Base-by-base conservation (phyloP, 352 stramenopile species). In the Aphanomyces astaci region DNA sequence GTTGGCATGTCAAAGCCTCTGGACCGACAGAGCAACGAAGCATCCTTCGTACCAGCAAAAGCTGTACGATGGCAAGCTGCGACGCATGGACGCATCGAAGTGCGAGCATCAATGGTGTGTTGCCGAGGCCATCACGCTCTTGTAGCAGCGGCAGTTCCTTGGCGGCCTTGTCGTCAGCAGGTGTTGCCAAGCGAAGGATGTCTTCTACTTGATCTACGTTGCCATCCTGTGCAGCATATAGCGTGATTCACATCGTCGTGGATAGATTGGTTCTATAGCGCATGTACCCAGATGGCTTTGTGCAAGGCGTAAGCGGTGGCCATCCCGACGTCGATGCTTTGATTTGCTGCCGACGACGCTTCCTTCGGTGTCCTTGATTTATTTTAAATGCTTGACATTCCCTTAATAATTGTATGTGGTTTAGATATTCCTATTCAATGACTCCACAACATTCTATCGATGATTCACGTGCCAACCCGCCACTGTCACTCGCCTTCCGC, bases 51-150 rank as follows among this genome's bases (percentile, higher is more conserved):
- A 86, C 76, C 48, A 93, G 66, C 9, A 93, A 71, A 1, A 82
- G 33, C 51, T 84, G 80, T 4, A 91, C 73, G 45, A 93, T 86
- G 0, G 72, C 72, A 7, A 75, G 76, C 69, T 93, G 85, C 24
- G 71, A 39, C 0, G 85, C 77, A 66, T 91, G 82, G 28, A 87
- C 75, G 36, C 89, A 62, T 28, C 85, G 82, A 48, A 87, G 69
- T 17, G 85, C 82, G 70, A 93, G 79, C 73, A 91, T 84, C 59
- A 93, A 63, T 32, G 81, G 77, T 32, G 85, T 84, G 73, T 91
- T 89, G 36, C 85, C 85, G 25, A 78, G 78, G 45, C 48, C 57
- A 65, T 93, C 85, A 53, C 79, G 82, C 25, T 65, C 70, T 54
- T 89, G 79, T 27, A 93, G 54, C 4, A 89, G 48, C 19, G 43